A percentile compares a stretch with the other conserved stretches of the same genome.
These are phyloP conservation scores for Ophiostoma quercus DNA, from an alignment of 2,329 filamentous ascomycete genomes.

Conservation along the genomic window DNA sequence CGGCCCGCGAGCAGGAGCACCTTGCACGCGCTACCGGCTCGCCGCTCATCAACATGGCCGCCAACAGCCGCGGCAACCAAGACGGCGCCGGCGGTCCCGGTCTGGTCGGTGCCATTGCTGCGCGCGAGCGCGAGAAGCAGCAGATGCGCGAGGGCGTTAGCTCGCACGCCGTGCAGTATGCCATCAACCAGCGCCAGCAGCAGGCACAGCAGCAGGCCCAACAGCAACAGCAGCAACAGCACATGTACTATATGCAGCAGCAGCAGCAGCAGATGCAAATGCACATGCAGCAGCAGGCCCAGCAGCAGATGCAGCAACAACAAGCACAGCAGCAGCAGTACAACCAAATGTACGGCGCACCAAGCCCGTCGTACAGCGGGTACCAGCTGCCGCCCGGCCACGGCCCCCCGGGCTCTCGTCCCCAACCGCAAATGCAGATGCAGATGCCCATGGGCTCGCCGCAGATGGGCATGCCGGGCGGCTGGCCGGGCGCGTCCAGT, in stretches of 20 bases:
- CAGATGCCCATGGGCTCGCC: background rate
- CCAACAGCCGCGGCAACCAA: slow-evolving; percentile 44
- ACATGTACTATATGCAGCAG: slow-evolving; percentile 27
- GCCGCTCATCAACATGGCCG: slow-evolving; percentile 65
- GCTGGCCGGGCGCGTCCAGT: slow-evolving; percentile 19
- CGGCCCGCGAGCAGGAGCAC: slow-evolving; percentile 81
- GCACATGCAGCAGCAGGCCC: slow-evolving; percentile 29
- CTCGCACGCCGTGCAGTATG: slow-evolving; percentile 66
- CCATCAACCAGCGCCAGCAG: slow-evolving; percentile 61
- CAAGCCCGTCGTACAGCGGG: slow-evolving; percentile 22
- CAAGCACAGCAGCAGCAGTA: slow-evolving; percentile 29
- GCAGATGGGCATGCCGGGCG: slow-evolving; percentile 24
- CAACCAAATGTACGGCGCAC: slow-evolving; percentile 27
- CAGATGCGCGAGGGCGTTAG: slow-evolving; percentile 64
- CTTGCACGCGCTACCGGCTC: slow-evolving; percentile 76
- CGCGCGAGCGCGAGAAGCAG: slow-evolving; percentile 70
- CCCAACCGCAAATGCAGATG: background rate
- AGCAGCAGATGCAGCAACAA: too few relatives aligned
- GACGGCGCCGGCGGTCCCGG: slow-evolving; percentile 53
- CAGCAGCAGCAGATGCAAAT: slow-evolving; percentile 34
- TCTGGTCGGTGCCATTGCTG: slow-evolving; percentile 73
- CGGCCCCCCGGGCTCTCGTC: slow-evolving; percentile 19
- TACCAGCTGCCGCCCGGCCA: slow-evolving; percentile 28
- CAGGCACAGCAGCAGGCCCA: slow-evolving; percentile 36
- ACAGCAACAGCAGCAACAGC: slow-evolving; percentile 31